phyloP scores from a whole-genome alignment of 2,329 filamentous ascomycete species.

The Aspergillus sp. region DNA sequence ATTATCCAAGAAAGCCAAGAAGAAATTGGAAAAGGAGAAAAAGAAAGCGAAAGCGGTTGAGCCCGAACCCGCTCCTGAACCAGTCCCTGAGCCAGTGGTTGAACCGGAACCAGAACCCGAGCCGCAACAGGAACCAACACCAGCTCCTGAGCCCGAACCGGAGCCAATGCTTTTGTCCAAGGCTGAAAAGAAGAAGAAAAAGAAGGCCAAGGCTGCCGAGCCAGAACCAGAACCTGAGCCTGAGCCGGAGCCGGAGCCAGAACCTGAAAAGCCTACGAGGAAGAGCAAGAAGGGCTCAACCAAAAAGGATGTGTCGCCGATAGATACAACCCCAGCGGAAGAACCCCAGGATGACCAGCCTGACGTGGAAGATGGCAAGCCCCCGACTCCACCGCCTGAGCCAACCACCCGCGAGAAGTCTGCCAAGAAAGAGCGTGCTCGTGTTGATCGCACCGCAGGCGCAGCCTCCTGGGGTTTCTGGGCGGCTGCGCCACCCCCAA shows the following conservation, averaged over 20 bases:
- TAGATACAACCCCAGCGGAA: constrained; percentile 50
- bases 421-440: constrained; percentile 72
- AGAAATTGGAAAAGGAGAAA: constrained; percentile 16
- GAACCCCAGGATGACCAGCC: constrained; percentile 26
- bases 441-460: constrained; percentile 67
- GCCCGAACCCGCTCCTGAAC: constrained; percentile 33
- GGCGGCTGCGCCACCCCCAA: constrained; percentile 54
- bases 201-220: constrained; percentile 21
- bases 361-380: constrained; percentile 10
- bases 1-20: constrained; percentile 27
- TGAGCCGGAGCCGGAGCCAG: constrained; percentile 17
- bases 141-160: constrained; percentile 26
- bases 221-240: constrained; percentile 24
- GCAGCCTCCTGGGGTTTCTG: constrained; percentile 73
- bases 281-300: constrained; percentile 34
- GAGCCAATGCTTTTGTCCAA: constrained; percentile 25
- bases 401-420: constrained; percentile 54
- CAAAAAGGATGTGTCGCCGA: constrained; percentile 27
- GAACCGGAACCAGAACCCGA: constrained; percentile 24
- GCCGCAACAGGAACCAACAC: constrained; percentile 33
- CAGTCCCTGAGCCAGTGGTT: constrained; percentile 24
- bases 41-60: constrained; percentile 25
- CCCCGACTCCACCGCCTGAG: constrained; percentile 51
- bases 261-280: constrained; percentile 27
- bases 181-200: constrained; percentile 24